Evolutionary conservation across 2,329 filamentous ascomycete species (phyloP).

Genomic region (Paraphaeosphaeria minitans): DNA sequence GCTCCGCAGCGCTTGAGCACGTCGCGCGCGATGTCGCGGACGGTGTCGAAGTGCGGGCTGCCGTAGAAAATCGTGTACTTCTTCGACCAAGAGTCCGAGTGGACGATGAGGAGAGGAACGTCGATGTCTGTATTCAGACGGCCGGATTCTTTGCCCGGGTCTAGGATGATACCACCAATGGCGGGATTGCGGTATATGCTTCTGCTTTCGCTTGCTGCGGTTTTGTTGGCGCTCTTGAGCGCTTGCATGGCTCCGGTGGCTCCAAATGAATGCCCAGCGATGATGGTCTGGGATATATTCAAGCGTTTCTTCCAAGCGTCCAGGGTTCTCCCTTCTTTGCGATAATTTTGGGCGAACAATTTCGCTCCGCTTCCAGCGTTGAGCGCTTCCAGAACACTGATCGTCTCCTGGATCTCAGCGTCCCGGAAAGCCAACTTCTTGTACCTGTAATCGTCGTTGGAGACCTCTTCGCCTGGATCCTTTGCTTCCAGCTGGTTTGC

Average conservation of each 20-base stretch:
- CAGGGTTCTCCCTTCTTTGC: background rate
- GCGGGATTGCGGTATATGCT: background rate
- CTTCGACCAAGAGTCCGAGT: background rate
- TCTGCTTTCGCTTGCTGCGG: background rate
- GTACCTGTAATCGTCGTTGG: background rate
- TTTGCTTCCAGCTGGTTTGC: background rate
- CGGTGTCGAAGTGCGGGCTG: background rate
- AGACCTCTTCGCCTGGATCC: background rate
- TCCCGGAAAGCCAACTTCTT: background rate
- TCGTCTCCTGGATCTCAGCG: background rate
- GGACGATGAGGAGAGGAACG: background rate
- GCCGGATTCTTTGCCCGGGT: background rate
- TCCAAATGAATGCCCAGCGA: background rate
- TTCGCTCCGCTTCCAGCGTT: background rate
- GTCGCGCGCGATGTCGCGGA: background rate
- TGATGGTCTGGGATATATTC: background rate
- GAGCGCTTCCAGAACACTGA: background rate
- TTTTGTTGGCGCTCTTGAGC: background rate
- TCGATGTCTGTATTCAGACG: background rate
- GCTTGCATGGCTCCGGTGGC: background rate
- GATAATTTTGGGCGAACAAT: background rate
- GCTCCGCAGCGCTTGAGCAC: background rate
- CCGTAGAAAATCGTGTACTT: background rate
- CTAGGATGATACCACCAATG: background rate
- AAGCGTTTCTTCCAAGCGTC: background rate